A percentile compares a stretch with the other conserved stretches of the same genome.
phyloP scores from a whole-genome alignment of 2,329 filamentous ascomycete species.

The Colletotrichum tropicale region DNA sequence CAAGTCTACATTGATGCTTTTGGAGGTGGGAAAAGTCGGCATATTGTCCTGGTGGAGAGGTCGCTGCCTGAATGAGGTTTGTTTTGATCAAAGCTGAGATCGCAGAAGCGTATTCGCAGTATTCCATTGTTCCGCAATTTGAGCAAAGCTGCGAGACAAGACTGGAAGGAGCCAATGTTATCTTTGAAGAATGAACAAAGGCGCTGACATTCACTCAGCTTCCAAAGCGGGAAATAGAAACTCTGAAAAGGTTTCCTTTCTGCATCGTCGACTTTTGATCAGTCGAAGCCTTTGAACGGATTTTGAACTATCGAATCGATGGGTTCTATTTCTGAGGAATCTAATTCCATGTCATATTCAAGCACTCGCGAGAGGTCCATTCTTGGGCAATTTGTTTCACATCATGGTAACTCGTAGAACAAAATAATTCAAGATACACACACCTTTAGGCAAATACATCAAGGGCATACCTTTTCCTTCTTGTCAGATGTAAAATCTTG shows the following conservation, averaged over 20 bases:
- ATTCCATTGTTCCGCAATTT: not conserved
- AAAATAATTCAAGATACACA: not conserved
- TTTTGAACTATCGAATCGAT: not conserved
- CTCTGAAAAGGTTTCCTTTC: not conserved
- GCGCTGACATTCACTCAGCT: not conserved
- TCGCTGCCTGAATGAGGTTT: not conserved
- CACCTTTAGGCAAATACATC: too few relatives aligned
- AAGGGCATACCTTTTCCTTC: too few relatives aligned
- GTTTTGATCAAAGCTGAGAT: not conserved
- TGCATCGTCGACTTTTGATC: not conserved
- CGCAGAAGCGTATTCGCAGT: not conserved
- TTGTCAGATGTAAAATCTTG: not conserved
- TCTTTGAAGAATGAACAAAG: not conserved
- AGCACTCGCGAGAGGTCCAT: not conserved
- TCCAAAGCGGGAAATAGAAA: not conserved
- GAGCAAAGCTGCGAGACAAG: not conserved
- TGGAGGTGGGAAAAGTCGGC: not conserved
- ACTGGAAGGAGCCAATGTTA: not conserved
- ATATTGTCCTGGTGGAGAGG: not conserved
- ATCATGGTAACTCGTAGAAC: not conserved
- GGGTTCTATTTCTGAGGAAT: not conserved
- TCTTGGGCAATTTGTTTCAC: not conserved
- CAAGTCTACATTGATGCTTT: not conserved
- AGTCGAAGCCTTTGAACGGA: not conserved
- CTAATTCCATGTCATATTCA: not conserved